Percentiles rank a stretch among this genome's conserved stretches.
phyloP scores from a whole-genome alignment of 768 basidiomycete species.

The Boletus barrowsii region DNA sequence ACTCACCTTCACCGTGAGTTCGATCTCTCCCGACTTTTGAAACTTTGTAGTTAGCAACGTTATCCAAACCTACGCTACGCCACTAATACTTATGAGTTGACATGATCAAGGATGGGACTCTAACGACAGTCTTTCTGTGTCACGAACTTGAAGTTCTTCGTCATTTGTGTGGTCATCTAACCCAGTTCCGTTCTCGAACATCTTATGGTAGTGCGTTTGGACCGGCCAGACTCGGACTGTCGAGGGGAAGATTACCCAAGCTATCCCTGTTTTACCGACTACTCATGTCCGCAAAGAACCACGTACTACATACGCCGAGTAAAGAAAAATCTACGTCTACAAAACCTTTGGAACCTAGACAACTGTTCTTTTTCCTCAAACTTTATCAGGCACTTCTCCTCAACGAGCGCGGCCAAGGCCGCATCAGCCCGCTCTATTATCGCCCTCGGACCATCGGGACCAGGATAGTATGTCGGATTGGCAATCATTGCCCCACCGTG shows the following conservation, averaged over 20 bases:
- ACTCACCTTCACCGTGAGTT: background rate
- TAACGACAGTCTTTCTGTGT: too few relatives aligned
- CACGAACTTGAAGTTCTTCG: too few relatives aligned
- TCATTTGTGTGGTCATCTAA: too few relatives aligned
- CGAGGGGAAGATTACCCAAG: too few relatives aligned
- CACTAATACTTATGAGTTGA: too few relatives aligned
- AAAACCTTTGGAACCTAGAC: slow-evolving; percentile 20
- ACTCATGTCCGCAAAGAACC: background rate
- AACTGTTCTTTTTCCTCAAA: slow-evolving; percentile 18
- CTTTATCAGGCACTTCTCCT: slow-evolving; percentile 18
- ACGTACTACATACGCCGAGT: slow-evolving; percentile 8
- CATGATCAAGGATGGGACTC: too few relatives aligned
- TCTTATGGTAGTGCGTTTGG: too few relatives aligned
- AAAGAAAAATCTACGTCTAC: slow-evolving; percentile 16
- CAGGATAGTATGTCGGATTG: slow-evolving; percentile 21
- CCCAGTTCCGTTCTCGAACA: too few relatives aligned
- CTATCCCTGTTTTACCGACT: too few relatives aligned
- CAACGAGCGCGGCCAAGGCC: slow-evolving; percentile 15
- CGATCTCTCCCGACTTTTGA: background rate
- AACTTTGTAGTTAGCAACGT: background rate
- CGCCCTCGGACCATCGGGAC: slow-evolving; percentile 9
- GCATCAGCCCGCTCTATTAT: slow-evolving; percentile 15
- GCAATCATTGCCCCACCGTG: slow-evolving; percentile 15
- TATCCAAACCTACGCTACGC: too few relatives aligned
- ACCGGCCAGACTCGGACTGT: too few relatives aligned